Evolutionary conservation across 768 basidiomycete species (phyloP).

Genomic region (Auricularia sp.): DNA sequence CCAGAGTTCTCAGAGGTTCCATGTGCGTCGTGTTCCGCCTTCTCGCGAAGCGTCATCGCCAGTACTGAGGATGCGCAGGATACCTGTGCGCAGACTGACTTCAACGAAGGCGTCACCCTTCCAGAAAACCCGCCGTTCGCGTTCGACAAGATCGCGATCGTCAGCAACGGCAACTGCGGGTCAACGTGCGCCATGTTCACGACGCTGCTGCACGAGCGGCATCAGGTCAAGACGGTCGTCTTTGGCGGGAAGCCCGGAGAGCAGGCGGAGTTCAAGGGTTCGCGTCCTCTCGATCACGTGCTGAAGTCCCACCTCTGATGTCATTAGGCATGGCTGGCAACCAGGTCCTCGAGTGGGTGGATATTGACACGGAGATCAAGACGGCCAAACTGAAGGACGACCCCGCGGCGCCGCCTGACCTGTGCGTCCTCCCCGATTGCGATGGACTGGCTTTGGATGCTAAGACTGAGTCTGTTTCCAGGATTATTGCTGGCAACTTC

Average conservation of each 20-base stretch:
- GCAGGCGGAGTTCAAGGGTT: conserved; percentile 31
- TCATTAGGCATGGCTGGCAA: conserved; percentile 43
- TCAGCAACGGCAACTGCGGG: conserved; percentile 32
- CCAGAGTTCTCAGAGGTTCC: conserved; percentile 39
- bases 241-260: conserved; percentile 50
- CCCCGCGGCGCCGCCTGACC: conserved; percentile 12
- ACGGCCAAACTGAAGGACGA: conserved; percentile 2
- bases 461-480: too few relatives aligned
- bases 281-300: not conserved
- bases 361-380: conserved; percentile 52
- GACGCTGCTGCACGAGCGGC: conserved; percentile 49
- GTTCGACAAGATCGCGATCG: conserved; percentile 24
- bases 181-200: conserved; percentile 58
- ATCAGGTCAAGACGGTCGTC: conserved; percentile 41
- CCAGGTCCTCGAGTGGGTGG: conserved; percentile 52
- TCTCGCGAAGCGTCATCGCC: too few relatives aligned
- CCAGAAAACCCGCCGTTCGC: conserved; percentile 39
- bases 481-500: conserved; percentile 28
- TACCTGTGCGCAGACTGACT: conserved; percentile 9
- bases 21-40: conserved; percentile 21
- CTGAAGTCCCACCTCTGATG: not conserved
- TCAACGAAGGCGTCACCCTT: conserved; percentile 20
- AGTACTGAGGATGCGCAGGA: conserved; percentile 19
- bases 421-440: not conserved
- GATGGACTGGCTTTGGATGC: too few relatives aligned